Base-by-base conservation (phyloP, 1,284 basidiomycete species). In the Fomitopsis schrenkii region DNA sequence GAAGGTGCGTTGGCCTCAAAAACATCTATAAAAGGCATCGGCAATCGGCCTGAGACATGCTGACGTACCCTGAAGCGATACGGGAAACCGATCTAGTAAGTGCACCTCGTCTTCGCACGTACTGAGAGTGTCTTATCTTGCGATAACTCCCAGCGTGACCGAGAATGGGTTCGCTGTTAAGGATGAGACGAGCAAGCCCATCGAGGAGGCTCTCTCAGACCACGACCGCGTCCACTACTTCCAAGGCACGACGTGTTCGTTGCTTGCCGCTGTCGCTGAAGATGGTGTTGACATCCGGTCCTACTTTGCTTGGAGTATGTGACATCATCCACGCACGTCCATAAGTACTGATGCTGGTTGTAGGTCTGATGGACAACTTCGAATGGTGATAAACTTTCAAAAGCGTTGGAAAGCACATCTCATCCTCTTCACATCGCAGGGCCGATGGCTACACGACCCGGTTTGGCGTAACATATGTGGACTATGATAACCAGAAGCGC, bases 91-190 rank as follows among this genome's bases (percentile, higher is more conserved):
- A 88, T 93, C 64, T 90, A 85, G 84, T 83, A 62, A 57, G 80
- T 68, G 41, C 22, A 53, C 14, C 17, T 50, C 57, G 10, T 46
- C 30, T 33, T 33, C 54, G 12, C 15, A 35, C 30, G 50, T 5
- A 33, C 15, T 19, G 26, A 19, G 9, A n/a, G 22, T n/a, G 9
- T 53, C 45, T 38, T 33, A 44, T 40, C 9, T 14, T 15, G 14
- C 5, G 38, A 40, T 3, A 14, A 42, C 50, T 19, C 15, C 14
- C 30, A 86, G 83, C 66, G 81, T 88, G 35, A 90, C 86, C 3
- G 87, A 91, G 74, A 90, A 90, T 70, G 88, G 89, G 0, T 91
- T 90, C 70, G 81, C 88, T 0, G 84, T 87, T 62, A 88, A 86
- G 70, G 83, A 85, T 68, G 91, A 93, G 73, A 76, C 80, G 67